Evolutionary conservation across 1,284 basidiomycete genomes (phyloP).

Genomic region (Rhodotorula sp.): DNA sequence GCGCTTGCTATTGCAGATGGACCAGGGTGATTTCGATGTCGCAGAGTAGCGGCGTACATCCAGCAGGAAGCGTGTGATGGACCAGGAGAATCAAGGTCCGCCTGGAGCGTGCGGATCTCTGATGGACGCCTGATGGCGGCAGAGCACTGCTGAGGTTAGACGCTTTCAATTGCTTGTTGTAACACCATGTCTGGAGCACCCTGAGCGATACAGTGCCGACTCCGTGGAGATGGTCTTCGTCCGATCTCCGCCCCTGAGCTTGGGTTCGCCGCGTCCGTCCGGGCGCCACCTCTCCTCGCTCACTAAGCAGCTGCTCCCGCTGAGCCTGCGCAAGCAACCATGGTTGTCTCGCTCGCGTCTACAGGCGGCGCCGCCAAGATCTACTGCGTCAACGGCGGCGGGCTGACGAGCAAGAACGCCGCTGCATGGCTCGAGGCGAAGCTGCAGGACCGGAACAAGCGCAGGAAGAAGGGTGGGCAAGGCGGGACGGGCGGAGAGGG

Average conservation of each 20-base stretch:
- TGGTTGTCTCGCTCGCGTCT: constrained; percentile 46
- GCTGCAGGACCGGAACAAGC: constrained; percentile 40
- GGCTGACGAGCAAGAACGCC: constrained; percentile 39
- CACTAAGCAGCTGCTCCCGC: background rate
- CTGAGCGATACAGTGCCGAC: background rate
- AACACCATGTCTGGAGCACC: background rate
- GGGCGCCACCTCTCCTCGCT: background rate
- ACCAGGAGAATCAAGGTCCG: no score
- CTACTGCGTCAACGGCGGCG: constrained; percentile 48
- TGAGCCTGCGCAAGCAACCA: constrained; percentile 5
- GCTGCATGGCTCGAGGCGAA: constrained; percentile 46
- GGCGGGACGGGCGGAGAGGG: constrained; percentile 44
- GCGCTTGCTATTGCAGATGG: constrained; percentile 25
- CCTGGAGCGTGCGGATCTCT: background rate
- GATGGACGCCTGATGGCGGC: background rate
- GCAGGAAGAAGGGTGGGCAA: constrained; percentile 40
- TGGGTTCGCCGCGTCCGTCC: background rate
- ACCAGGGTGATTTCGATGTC: constrained; percentile 45
- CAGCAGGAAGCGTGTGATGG: no score
- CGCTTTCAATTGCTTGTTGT: constrained; percentile 5
- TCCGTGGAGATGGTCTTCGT: background rate
- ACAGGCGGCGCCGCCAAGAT: constrained; percentile 42
- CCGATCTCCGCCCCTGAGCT: background rate
- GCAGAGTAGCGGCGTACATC: constrained; percentile 25
- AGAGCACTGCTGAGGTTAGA: background rate